Percentiles rank a stretch among this genome's conserved stretches.
These are phyloP conservation scores for Boletus mariae DNA, from an alignment of 1,284 basidiomycete genomes.

Conservation along the genomic window DNA sequence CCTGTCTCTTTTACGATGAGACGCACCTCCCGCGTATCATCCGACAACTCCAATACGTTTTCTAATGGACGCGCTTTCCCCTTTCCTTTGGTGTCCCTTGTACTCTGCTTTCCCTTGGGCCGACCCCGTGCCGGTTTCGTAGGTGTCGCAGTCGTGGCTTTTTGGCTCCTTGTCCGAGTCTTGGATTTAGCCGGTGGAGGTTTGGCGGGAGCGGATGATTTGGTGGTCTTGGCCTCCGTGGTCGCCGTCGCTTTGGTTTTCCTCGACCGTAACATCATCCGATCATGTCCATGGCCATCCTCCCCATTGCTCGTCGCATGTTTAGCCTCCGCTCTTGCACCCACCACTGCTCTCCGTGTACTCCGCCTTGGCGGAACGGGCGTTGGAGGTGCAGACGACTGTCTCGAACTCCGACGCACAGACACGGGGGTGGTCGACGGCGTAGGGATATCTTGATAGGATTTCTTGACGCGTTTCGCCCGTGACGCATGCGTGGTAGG, in stretches of 20 bases:
- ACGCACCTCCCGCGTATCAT: slow-evolving; percentile 32
- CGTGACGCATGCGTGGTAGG: neutral
- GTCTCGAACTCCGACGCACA: slow-evolving; percentile 5
- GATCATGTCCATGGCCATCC: neutral
- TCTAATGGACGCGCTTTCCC: slow-evolving; percentile 25
- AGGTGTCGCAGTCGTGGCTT: slow-evolving; percentile 1
- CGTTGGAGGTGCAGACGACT: slow-evolving; percentile 16
- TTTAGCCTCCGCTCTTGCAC: slow-evolving; percentile 9
- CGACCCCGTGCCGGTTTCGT: slow-evolving; percentile 19
- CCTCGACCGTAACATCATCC: slow-evolving; percentile 23
- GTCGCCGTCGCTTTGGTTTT: slow-evolving; percentile 3
- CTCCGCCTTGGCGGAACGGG: slow-evolving; percentile 28
- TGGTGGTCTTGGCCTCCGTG: slow-evolving; percentile 8
- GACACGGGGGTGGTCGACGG: slow-evolving; percentile 24
- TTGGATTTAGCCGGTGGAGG: slow-evolving; percentile 10
- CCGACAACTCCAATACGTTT: slow-evolving; percentile 29
- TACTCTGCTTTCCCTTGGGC: slow-evolving; percentile 14
- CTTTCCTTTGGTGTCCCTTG: slow-evolving; percentile 25
- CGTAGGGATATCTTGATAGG: slow-evolving; percentile 24
- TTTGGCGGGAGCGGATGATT: slow-evolving; percentile 4
- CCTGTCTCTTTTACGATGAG: neutral
- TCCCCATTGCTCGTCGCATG: slow-evolving; percentile 7
- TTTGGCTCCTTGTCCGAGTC: slow-evolving; percentile 7
- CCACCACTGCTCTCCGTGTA: slow-evolving; percentile 24
- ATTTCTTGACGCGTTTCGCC: slow-evolving; percentile 15